Percentiles rank a stretch among this genome's conserved stretches.
phyloP scores from a whole-genome alignment of 768 basidiomycete genomes.

The Multifurca ochricompacta region DNA sequence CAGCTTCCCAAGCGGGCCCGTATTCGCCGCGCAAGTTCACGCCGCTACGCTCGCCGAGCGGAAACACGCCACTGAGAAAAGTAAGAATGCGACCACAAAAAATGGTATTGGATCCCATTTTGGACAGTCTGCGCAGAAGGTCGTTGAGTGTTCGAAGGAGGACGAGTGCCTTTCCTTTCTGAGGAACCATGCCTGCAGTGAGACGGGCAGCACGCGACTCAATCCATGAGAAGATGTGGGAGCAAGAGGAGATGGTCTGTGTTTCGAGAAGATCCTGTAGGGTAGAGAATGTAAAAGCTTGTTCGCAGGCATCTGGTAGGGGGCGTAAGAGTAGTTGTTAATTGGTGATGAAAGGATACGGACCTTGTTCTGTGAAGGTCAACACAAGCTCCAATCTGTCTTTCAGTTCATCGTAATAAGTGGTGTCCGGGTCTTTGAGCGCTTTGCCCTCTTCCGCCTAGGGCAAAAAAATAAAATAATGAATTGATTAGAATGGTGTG shows the following conservation, averaged over 20 bases:
- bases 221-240: conserved; percentile 84
- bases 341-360: conserved; percentile 22
- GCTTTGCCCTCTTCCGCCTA: conserved; percentile 66
- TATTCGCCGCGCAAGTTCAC: conserved; percentile 89
- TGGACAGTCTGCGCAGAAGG: conserved; percentile 76
- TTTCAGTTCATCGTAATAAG: conserved; percentile 55
- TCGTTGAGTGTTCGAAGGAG: conserved; percentile 84
- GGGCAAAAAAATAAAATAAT: no score
- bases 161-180: conserved; percentile 82
- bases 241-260: conserved; percentile 79
- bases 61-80: conserved; percentile 80
- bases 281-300: conserved; percentile 60
- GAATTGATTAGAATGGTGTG: background rate
- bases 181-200: conserved; percentile 71
- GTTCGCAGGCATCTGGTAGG: conserved; percentile 65
- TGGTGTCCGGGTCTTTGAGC: conserved; percentile 40
- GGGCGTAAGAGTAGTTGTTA: conserved; percentile 3
- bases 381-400: conserved; percentile 66
- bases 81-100: conserved; percentile 88
- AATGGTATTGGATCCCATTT: conserved; percentile 74
- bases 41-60: conserved; percentile 81
- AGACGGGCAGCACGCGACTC: conserved; percentile 62
- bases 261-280: conserved; percentile 80
- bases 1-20: conserved; percentile 69
- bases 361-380: conserved; percentile 71